Evolutionary conservation across 2,329 filamentous ascomycete species (phyloP), one percentile per base, ranked within the genome.

Genomic region (Neoascochyta sp.): DNA sequence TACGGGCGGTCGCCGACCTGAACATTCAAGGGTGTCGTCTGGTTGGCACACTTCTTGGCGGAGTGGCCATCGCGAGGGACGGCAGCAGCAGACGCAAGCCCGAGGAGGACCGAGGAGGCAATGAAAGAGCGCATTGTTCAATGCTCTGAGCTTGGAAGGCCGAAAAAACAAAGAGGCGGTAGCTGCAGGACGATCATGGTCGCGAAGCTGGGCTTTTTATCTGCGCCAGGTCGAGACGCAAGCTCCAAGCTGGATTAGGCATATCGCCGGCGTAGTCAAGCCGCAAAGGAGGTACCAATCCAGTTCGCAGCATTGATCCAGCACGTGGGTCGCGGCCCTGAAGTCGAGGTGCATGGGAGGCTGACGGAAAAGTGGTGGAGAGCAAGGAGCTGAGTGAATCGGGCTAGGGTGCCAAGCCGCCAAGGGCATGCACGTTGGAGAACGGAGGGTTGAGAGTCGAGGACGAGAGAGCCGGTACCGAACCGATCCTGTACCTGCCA

Each of bases 1-100:
- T 60, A 63, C 1, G 60, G 60, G 7, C 60, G 51, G 19, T 52
- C 47, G 19, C 60, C 60, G 12, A 64, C 47, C 29, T 62, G 55
- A 10, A 62, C 46, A 18, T 62, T 61, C 41, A 61, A 32, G 20
- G 45, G 45, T 7, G 32, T 30, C 9, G 34, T 21, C 16, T 35
- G 30, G 27, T 43, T 24, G n/a, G n/a, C n/a, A n/a, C n/a, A 40
- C 25, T 35, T 39, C 27, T 38, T 38, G 21, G 11, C 34, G 16
- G 33, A 39, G 17, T 43, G 23, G 11, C 41, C 29, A 11, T 22
- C 20, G 22, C 47, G 46, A 20, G 51, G 46, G 24, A 48, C 36
- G 14, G 52, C 47, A n/a, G 40, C 52, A 24, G 52, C 54, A 24
- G 50, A 51, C 9, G 52, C 55, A 11, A 57, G 36, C 30, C 51